These are phyloP conservation scores for Viola odorata DNA, from an alignment of 345 rosid species.

Conservation along the genomic window DNA sequence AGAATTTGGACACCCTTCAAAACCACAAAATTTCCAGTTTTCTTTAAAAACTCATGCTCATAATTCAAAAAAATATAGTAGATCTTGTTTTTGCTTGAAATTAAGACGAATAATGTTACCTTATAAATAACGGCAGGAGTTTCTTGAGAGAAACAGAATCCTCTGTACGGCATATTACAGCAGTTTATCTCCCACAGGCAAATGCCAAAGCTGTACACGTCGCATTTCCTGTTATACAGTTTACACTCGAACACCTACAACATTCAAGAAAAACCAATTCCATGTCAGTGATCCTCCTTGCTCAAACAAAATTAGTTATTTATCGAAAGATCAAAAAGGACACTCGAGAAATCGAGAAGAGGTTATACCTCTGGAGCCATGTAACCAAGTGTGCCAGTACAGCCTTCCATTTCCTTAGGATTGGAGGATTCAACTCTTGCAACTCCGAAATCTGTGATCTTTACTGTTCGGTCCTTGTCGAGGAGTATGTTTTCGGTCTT, in stretches of 20 bases:
- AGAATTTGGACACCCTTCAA: constrained; percentile 4
- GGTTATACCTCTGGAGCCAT: constrained; percentile 28
- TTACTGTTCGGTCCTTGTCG: constrained; percentile 10
- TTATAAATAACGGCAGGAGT: neutral
- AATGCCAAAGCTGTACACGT: constrained; percentile 29
- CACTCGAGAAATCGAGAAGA: neutral
- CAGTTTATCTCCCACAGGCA: constrained; percentile 38
- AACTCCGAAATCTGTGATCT: constrained; percentile 21
- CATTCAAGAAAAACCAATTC: neutral
- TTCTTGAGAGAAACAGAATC: neutral
- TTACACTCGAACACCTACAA: neutral
- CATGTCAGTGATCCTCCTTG: neutral
- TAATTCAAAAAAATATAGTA: neutral
- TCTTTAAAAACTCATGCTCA: neutral
- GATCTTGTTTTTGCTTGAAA: no score
- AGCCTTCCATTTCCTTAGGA: constrained; percentile 12
- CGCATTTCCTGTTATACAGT: constrained; percentile 12
- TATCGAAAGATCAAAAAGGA: neutral
- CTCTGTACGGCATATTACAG: constrained; percentile 32
- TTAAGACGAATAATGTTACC: neutral
- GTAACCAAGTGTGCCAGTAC: constrained; percentile 14
- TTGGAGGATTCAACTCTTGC: constrained; percentile 6
- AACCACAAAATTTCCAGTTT: neutral
- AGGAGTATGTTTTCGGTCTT: constrained; percentile 23
- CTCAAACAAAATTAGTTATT: neutral